phyloP scores from a whole-genome alignment of 306 rosid species.

The Medicago ruthenica region DNA sequence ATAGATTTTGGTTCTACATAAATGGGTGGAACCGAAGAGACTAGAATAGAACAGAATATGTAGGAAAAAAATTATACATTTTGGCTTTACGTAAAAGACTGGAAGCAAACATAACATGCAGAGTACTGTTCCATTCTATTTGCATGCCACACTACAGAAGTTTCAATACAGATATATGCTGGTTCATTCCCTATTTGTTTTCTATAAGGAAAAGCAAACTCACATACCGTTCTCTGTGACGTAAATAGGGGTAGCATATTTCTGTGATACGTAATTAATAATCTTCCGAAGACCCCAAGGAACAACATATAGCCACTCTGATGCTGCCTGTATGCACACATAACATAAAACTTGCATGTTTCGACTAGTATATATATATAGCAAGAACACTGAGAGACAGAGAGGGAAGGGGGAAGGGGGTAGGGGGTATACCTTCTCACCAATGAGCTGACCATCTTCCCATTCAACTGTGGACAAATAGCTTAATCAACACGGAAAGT shows the following conservation, averaged over 20 bases:
- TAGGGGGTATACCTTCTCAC: conserved; percentile 66
- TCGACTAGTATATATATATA: neutral
- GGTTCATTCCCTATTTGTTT: neutral
- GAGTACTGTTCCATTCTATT: neutral
- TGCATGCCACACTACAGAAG: conserved; percentile 51
- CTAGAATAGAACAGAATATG: neutral
- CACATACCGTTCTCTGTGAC: conserved; percentile 88
- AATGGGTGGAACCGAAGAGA: neutral
- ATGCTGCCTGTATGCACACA: conserved; percentile 79
- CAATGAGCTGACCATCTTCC: conserved; percentile 87
- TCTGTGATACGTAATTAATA: conserved; percentile 69
- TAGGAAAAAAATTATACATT: conserved; percentile 3
- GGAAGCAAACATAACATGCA: neutral
- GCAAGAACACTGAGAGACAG: conserved; percentile 20
- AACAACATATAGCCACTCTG: conserved; percentile 95
- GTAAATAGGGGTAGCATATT: conserved; percentile 66
- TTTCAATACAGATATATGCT: conserved; percentile 16
- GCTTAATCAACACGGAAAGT: conserved; percentile 37
- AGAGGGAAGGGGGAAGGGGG: neutral
- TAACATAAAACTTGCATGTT: conserved; percentile 22
- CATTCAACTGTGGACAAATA: conserved; percentile 66
- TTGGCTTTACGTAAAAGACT: neutral
- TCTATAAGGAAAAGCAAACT: neutral
- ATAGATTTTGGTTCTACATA: neutral
- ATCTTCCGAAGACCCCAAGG: conserved; percentile 91